phyloP scores from a whole-genome alignment of 1,284 basidiomycete species.

The Vanrija sp. region DNA sequence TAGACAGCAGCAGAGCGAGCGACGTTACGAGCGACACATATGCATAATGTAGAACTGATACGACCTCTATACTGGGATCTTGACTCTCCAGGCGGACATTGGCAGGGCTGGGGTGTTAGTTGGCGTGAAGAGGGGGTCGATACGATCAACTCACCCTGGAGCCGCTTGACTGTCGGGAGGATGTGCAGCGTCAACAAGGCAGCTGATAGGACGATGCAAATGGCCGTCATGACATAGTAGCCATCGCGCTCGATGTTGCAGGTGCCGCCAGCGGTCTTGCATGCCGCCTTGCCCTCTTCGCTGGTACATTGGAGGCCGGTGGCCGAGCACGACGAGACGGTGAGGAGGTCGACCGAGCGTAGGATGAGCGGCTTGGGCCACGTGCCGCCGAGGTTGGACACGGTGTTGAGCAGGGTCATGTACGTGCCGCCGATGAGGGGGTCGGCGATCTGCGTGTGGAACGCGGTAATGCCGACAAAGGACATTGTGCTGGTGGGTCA shows the following conservation, averaged over 20 bases:
- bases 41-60: background rate
- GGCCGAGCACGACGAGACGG: conserved; percentile 65
- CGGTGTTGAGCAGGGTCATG: conserved; percentile 96
- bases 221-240: conserved; percentile 78
- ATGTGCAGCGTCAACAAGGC: conserved; percentile 71
- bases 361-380: conserved; percentile 64
- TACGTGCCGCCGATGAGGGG: conserved; percentile 96
- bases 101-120: conserved; percentile 33
- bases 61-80: conserved; percentile 29
- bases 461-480: conserved; percentile 96
- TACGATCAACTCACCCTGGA: conserved; percentile 69
- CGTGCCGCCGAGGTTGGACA: conserved; percentile 94
- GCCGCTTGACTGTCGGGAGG: conserved; percentile 72
- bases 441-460: conserved; percentile 95
- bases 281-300: conserved; percentile 78
- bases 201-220: conserved; percentile 74
- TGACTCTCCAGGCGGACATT: conserved; percentile 47
- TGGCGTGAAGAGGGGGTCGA: background rate
- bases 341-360: conserved; percentile 78
- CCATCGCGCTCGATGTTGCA: conserved; percentile 86
- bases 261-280: conserved; percentile 68
- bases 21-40: background rate
- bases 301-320: conserved; percentile 79
- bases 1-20: background rate
- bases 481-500: conserved; percentile 65